These are phyloP conservation scores for Nymphaea colorata DNA, from an alignment of 164 flowering plant genomes.

Conservation along the genomic window DNA sequence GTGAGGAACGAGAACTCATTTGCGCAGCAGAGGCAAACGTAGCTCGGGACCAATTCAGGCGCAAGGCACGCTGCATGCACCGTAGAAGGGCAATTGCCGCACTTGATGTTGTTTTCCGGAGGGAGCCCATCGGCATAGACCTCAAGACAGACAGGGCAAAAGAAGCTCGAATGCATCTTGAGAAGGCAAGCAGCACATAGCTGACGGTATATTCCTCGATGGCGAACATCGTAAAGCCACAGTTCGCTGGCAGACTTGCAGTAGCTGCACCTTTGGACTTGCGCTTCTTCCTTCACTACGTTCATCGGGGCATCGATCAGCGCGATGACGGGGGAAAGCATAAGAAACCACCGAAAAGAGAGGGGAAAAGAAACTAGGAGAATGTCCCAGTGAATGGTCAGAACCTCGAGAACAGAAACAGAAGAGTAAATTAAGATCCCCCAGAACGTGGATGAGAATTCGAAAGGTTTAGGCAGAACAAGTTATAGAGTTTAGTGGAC, in stretches of 20 bases:
- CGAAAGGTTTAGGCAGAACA: no score
- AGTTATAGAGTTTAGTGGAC: no score
- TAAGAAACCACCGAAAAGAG: no score
- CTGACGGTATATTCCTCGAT: not conserved
- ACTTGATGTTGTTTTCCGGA: not conserved
- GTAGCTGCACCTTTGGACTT: not conserved
- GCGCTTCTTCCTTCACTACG: not conserved
- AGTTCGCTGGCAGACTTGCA: not conserved
- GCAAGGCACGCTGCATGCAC: not conserved
- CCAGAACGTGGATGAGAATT: no score
- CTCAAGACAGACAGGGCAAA: not conserved
- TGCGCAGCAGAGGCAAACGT: not conserved
- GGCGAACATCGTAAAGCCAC: not conserved
- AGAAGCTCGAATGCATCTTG: not conserved
- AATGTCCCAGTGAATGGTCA: no score
- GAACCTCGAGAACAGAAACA: no score
- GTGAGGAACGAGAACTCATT: not conserved
- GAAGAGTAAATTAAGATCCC: no score
- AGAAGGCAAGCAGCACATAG: not conserved
- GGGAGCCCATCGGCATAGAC: not conserved
- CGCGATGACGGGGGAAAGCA: no score
- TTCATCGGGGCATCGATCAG: not conserved
- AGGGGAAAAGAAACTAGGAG: no score
- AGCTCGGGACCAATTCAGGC: not conserved
- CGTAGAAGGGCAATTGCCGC: not conserved